These are phyloP conservation scores for Fusarium marasasianum DNA, from an alignment of 2,329 filamentous ascomycete genomes.

Conservation along the genomic window DNA sequence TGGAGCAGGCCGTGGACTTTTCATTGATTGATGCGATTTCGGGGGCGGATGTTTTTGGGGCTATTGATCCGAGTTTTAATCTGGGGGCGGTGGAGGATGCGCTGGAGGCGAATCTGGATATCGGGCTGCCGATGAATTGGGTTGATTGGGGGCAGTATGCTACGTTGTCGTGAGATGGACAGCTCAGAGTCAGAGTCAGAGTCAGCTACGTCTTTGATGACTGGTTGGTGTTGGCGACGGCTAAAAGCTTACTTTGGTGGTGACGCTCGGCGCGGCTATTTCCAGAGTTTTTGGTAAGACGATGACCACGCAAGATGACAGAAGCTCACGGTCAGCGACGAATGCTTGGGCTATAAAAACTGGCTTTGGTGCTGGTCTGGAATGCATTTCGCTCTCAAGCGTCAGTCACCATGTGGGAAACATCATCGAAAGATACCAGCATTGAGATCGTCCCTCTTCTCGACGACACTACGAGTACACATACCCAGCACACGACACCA, in stretches of 20 bases:
- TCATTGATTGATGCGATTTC: conserved; percentile 55
- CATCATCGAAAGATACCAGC: conserved; percentile 30
- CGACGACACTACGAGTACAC: conserved; percentile 62
- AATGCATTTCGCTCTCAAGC: no score
- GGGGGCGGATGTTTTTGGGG: conserved; percentile 63
- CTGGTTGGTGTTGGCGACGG: background rate
- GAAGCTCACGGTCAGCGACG: background rate
- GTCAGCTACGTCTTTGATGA: conserved; percentile 1
- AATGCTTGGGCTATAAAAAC: background rate
- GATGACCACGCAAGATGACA: conserved; percentile 1
- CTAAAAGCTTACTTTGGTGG: background rate
- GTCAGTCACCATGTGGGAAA: background rate
- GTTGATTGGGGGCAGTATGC: conserved; percentile 54
- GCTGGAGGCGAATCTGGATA: conserved; percentile 64
- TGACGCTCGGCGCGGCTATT: background rate
- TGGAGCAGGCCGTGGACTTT: conserved; percentile 53
- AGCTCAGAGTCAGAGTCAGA: background rate
- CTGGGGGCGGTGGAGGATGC: conserved; percentile 63
- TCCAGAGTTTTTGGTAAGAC: background rate
- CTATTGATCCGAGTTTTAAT: conserved; percentile 65
- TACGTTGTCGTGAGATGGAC: conserved; percentile 27
- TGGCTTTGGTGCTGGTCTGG: background rate
- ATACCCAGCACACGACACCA: conserved; percentile 56
- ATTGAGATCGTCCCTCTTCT: conserved; percentile 61
- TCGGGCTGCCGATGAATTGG: conserved; percentile 64